Conservation (phyloP, 1,139 yeast species). For the Suhomyces choctaworum region DNA sequence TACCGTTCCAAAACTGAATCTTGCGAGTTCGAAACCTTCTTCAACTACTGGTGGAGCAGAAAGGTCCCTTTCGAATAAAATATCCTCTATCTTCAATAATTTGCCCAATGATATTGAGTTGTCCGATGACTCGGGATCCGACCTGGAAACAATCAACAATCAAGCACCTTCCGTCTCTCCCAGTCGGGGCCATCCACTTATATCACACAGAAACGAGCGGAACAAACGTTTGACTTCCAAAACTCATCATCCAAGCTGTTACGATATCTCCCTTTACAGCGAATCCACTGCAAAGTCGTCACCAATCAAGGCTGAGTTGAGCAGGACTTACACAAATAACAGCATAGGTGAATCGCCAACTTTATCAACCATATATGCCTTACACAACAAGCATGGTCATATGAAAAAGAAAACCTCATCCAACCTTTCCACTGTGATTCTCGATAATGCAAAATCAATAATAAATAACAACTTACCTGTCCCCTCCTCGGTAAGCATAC, state of each 20-base stretch:
- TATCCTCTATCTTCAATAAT: slow-evolving; percentile 46
- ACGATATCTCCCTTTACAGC: slow-evolving; percentile 29
- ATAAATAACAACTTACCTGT: slow-evolving; percentile 30
- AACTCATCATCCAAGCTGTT: slow-evolving; percentile 17
- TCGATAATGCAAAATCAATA: slow-evolving; percentile 44
- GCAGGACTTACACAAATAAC: slow-evolving; percentile 41
- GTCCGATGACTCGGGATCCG: slow-evolving; percentile 51
- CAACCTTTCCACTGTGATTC: slow-evolving; percentile 34
- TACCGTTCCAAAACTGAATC: background rate
- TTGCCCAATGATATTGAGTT: slow-evolving; percentile 51
- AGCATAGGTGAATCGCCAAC: slow-evolving; percentile 29
- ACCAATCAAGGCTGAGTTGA: slow-evolving; percentile 32
- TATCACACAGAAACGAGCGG: background rate
- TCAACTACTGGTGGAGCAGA: slow-evolving; percentile 6
- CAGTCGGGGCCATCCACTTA: slow-evolving; percentile 11
- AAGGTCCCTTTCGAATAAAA: slow-evolving; percentile 23
- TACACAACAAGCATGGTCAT: slow-evolving; percentile 24
- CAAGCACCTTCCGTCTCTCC: slow-evolving; percentile 18
- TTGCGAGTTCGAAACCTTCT: slow-evolving; percentile 1
- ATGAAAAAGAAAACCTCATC: slow-evolving; percentile 30
- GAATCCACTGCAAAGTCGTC: slow-evolving; percentile 34
- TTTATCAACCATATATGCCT: slow-evolving; percentile 44
- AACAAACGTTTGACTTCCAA: slow-evolving; percentile 8
- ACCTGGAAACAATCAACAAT: slow-evolving; percentile 35
- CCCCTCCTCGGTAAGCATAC: slow-evolving; percentile 4